phyloP scores from a whole-genome alignment of 768 basidiomycete genomes.

The Amanita molliuscula region DNA sequence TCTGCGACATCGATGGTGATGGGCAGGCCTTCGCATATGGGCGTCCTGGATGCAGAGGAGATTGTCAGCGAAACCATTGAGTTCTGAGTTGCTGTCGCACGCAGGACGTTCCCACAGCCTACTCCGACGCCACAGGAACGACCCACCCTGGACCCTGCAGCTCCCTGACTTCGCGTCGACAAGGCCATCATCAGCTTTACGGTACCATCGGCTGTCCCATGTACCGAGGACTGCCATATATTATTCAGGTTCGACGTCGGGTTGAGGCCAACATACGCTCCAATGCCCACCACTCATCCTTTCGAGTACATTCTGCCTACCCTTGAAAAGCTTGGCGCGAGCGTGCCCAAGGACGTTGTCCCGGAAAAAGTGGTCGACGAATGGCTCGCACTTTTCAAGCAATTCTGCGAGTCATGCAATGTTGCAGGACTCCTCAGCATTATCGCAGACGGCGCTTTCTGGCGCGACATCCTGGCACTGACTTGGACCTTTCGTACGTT shows the following conservation, averaged over 20 bases:
- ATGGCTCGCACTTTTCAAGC: constrained; percentile 2
- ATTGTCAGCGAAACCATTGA: constrained; percentile 40
- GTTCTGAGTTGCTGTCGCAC: not conserved
- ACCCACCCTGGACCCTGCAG: too few relatives aligned
- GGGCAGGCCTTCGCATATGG: constrained; percentile 39
- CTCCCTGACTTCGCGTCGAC: too few relatives aligned
- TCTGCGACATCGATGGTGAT: constrained; percentile 35
- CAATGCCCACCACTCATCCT: constrained; percentile 3
- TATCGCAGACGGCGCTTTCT: constrained; percentile 24
- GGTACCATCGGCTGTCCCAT: too few relatives aligned
- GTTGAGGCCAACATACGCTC: too few relatives aligned
- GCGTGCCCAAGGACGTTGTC: not conserved
- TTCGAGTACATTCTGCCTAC: constrained; percentile 1
- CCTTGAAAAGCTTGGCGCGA: constrained; percentile 4
- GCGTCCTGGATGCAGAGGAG: constrained; percentile 34
- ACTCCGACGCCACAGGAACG: too few relatives aligned
- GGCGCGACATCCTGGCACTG: constrained; percentile 50
- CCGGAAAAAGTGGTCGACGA: not conserved
- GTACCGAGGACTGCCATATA: too few relatives aligned
- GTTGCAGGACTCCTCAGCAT: not conserved
- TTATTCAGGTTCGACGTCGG: too few relatives aligned
- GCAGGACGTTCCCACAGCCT: not conserved
- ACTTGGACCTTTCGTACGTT: constrained; percentile 59
- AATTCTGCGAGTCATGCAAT: not conserved
- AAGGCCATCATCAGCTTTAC: too few relatives aligned